phyloP scores from a whole-genome alignment of 306 rosid genomes.

The Sechiopsis laciniata region DNA sequence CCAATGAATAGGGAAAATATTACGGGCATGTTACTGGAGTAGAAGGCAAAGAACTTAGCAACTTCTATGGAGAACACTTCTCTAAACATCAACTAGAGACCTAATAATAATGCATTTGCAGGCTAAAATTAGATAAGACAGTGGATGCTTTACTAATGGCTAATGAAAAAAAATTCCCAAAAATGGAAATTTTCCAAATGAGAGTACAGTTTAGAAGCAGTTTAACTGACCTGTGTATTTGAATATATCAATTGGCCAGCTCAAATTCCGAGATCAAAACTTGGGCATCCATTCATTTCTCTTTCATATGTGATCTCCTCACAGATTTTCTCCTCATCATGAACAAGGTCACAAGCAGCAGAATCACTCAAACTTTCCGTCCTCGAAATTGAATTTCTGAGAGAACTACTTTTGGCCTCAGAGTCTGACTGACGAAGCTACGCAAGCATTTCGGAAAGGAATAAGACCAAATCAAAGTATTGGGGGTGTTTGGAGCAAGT shows the following conservation, averaged over 20 bases:
- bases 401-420: conserved; percentile 29
- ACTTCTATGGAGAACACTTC: neutral
- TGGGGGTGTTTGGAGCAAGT: too few relatives aligned
- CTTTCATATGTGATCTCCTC: conserved; percentile 33
- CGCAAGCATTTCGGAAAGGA: neutral
- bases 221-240: neutral
- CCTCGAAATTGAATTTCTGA: conserved; percentile 26
- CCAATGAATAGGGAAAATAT: neutral
- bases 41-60: neutral
- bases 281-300: conserved; percentile 39
- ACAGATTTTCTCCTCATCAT: conserved; percentile 24
- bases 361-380: conserved; percentile 21
- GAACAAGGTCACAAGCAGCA: conserved; percentile 28
- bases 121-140: neutral
- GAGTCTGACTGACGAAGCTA: conserved; percentile 32
- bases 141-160: neutral
- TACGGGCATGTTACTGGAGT: conserved; percentile 6
- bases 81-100: neutral
- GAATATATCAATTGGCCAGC: neutral
- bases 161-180: neutral
- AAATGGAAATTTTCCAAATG: neutral
- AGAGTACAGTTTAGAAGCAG: neutral
- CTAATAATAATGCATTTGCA: neutral
- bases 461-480: neutral
- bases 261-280: conserved; percentile 76